Evolutionary conservation across 2,329 filamentous ascomycete species (phyloP).

Genomic region (Colletotrichum sp.): DNA sequence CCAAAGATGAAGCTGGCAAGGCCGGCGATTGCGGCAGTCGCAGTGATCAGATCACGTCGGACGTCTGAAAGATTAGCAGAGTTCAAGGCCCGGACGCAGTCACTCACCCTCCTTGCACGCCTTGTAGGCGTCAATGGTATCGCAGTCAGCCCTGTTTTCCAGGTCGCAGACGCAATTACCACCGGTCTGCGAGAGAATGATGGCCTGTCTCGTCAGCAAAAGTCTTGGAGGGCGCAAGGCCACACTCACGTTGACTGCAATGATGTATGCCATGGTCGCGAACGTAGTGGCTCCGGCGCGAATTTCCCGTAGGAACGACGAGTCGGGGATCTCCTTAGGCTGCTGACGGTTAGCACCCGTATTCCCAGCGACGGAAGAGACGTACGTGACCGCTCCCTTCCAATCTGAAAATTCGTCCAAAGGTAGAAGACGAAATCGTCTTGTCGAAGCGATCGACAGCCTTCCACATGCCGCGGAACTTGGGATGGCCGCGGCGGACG

Average conservation of each 20-base stretch:
- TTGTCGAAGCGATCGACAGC: constrained; percentile 39
- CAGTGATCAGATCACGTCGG: constrained; percentile 80
- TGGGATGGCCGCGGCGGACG: constrained; percentile 25
- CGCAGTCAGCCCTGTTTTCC: constrained; percentile 50
- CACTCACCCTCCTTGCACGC: constrained; percentile 52
- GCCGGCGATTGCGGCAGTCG: constrained; percentile 81
- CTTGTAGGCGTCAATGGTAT: constrained; percentile 47
- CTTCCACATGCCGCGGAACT: constrained; percentile 38
- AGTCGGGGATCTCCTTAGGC: constrained; percentile 70
- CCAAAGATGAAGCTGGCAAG: constrained; percentile 80
- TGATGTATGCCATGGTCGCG: constrained; percentile 85
- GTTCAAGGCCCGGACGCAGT: neutral
- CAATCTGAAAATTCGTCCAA: constrained; percentile 70
- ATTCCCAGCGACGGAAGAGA: neutral
- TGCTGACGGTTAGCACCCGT: constrained; percentile 33
- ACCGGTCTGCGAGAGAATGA: constrained; percentile 76
- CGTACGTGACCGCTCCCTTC: constrained; percentile 72
- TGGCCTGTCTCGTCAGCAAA: constrained; percentile 52
- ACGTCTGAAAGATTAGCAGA: constrained; percentile 48
- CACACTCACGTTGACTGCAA: constrained; percentile 67
- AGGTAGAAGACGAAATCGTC: constrained; percentile 43
- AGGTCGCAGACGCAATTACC: constrained; percentile 75
- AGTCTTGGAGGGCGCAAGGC: neutral
- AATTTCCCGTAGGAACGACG: constrained; percentile 78
- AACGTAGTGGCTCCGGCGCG: constrained; percentile 83